A percentile compares a stretch with the other conserved stretches of the same genome.
Evolutionary conservation across 345 rosid species (phyloP).

Genomic region (Hypericum perforatum): DNA sequence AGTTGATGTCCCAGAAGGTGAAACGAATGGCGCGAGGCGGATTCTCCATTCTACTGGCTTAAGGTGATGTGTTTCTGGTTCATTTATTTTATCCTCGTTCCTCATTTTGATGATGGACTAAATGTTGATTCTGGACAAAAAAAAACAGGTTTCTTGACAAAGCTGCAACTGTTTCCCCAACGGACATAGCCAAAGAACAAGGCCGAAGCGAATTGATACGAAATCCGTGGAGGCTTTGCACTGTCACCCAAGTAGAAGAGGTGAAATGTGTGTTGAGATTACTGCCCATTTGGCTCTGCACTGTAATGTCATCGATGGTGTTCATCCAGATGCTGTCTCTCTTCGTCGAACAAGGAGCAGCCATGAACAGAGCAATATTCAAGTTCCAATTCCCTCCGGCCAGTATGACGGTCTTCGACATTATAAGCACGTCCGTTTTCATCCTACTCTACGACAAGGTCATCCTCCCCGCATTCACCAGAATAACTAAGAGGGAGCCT

Average conservation of each 20-base stretch:
- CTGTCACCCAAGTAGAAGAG: slow-evolving; percentile 35
- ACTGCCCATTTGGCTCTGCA: slow-evolving; percentile 31
- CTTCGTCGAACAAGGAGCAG: slow-evolving; percentile 37
- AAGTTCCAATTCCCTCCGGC: slow-evolving; percentile 30
- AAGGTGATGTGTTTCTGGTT: slow-evolving; percentile 13
- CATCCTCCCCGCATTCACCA: slow-evolving; percentile 16
- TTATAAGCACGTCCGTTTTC: slow-evolving; percentile 21
- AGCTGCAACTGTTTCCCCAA: slow-evolving; percentile 20
- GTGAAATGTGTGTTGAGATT: slow-evolving; percentile 30
- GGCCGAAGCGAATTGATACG: slow-evolving; percentile 1
- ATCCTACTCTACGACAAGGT: slow-evolving; percentile 22
- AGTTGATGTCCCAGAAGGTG: too few relatives aligned
- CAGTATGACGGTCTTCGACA: slow-evolving; percentile 32
- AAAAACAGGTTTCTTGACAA: slow-evolving; percentile 29
- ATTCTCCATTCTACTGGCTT: slow-evolving; percentile 23
- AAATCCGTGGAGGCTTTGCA: slow-evolving; percentile 17
- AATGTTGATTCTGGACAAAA: background rate
- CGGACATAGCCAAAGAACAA: background rate
- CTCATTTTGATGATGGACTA: too few relatives aligned
- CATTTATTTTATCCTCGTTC: too few relatives aligned
- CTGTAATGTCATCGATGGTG: slow-evolving; percentile 21
- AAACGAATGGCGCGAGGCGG: background rate
- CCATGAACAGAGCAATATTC: slow-evolving; percentile 21
- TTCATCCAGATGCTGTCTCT: slow-evolving; percentile 27
- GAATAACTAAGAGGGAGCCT: slow-evolving; percentile 19